Evolutionary conservation across 768 basidiomycete genomes (phyloP).

Genomic region (Lyophyllum atratum): DNA sequence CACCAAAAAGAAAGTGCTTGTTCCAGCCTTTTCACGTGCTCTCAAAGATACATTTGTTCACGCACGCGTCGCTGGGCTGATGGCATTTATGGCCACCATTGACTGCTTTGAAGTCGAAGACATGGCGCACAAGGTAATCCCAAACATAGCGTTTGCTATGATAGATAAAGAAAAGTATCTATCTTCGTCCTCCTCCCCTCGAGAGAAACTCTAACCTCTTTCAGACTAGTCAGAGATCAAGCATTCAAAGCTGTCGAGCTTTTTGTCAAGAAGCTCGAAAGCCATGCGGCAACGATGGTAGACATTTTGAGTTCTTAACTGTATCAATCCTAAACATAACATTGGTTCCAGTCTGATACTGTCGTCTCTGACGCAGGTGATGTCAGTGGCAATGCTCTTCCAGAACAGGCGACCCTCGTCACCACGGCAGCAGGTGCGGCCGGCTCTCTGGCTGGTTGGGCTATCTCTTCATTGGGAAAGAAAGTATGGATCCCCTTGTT

Average conservation of each 20-base stretch:
- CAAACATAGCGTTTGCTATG: slow-evolving; percentile 75
- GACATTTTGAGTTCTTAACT: background rate
- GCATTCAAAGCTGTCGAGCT: slow-evolving; percentile 92
- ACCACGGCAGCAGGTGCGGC: slow-evolving; percentile 91
- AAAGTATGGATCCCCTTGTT: slow-evolving; percentile 47
- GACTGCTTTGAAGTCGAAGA: slow-evolving; percentile 91
- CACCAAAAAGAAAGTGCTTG: slow-evolving; percentile 95
- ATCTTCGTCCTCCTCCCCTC: background rate
- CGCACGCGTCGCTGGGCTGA: slow-evolving; percentile 89
- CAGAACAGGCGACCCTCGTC: slow-evolving; percentile 58
- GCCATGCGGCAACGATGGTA: slow-evolving; percentile 81
- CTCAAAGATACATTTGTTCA: slow-evolving; percentile 92
- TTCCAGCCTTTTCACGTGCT: slow-evolving; percentile 90
- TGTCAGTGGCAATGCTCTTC: slow-evolving; percentile 28
- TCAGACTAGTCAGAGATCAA: slow-evolving; percentile 90
- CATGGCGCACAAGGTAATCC: slow-evolving; percentile 86
- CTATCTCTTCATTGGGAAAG: slow-evolving; percentile 86
- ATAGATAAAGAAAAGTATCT: slow-evolving; percentile 91
- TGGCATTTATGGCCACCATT: slow-evolving; percentile 94
- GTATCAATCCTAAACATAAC: background rate
- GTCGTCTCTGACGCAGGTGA: slow-evolving; percentile 28
- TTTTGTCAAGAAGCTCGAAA: slow-evolving; percentile 83
- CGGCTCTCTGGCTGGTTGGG: slow-evolving; percentile 93
- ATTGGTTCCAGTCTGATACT: slow-evolving; percentile 39
- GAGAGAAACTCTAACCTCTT: background rate